Evolutionary conservation across 2,329 filamentous ascomycete species (phyloP).

Genomic region (Talaromyces sp.): DNA sequence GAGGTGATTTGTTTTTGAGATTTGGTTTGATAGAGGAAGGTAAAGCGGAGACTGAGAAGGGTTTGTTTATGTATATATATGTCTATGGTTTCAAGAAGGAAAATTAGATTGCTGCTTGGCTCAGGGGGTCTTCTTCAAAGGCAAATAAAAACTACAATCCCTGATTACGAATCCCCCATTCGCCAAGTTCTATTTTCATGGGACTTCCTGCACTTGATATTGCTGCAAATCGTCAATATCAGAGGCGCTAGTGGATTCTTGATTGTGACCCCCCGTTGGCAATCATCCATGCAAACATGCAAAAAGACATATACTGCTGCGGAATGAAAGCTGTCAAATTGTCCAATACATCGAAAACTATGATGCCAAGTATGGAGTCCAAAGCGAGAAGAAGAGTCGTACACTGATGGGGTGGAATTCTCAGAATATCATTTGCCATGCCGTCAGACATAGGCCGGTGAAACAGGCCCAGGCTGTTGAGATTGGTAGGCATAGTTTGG

Average conservation of each 20-base stretch:
- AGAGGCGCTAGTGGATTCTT: background rate
- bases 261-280: background rate
- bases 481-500: background rate
- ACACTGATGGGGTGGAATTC: background rate
- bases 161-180: background rate
- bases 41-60: background rate
- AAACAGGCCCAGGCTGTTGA: background rate
- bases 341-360: background rate
- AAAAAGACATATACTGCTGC: background rate
- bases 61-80: background rate
- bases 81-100: background rate
- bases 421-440: background rate
- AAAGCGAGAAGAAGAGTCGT: background rate
- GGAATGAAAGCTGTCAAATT: background rate
- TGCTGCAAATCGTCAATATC: too few species aligned
- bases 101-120: background rate
- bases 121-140: background rate
- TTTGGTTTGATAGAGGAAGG: background rate
- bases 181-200: background rate
- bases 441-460: background rate
- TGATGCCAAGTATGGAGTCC: background rate
- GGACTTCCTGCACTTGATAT: background rate
- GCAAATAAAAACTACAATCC: background rate
- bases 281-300: background rate
- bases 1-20: constrained; percentile 30